phyloP scores from a whole-genome alignment of 2,329 filamentous ascomycete genomes.

The Rutstroemia sp. region DNA sequence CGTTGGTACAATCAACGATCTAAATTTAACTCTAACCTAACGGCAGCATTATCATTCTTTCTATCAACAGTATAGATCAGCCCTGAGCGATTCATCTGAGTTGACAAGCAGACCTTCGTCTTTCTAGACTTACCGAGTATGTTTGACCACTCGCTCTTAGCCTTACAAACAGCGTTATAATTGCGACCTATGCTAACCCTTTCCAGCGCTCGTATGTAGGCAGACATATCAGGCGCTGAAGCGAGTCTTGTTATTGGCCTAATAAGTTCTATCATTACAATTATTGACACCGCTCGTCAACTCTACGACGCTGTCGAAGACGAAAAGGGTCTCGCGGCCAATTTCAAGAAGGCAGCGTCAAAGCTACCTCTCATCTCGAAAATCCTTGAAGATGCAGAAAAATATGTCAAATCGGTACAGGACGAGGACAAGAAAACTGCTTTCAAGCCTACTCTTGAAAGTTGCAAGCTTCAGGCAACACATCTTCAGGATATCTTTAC shows the following conservation, averaged over 20 bases:
- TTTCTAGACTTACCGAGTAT: too few relatives aligned
- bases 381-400: constrained; percentile 4
- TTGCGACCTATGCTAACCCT: too few relatives aligned
- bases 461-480: neutral
- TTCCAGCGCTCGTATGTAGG: neutral
- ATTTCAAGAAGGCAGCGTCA: constrained; percentile 9
- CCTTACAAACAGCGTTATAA: too few relatives aligned
- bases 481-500: constrained; percentile 11
- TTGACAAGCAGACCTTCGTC: too few relatives aligned
- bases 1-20: too few relatives aligned
- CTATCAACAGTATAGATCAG: too few relatives aligned
- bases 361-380: constrained; percentile 12
- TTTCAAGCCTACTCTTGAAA: too few relatives aligned
- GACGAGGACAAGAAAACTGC: too few relatives aligned
- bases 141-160: too few relatives aligned
- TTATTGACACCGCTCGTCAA: constrained; percentile 10
- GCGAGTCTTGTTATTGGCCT: constrained; percentile 15
- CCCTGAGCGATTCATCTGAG: too few relatives aligned
- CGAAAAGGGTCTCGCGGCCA: constrained; percentile 9
- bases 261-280: constrained; percentile 16
- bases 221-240: constrained; percentile 15
- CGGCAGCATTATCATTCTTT: too few relatives aligned
- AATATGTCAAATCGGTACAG: neutral
- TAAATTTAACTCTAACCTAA: too few relatives aligned
- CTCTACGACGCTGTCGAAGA: constrained; percentile 13